Evolutionary conservation across 1,284 basidiomycete genomes (phyloP), one percentile per base, ranked within the genome.

Genomic region (Ustilago loliicola): DNA sequence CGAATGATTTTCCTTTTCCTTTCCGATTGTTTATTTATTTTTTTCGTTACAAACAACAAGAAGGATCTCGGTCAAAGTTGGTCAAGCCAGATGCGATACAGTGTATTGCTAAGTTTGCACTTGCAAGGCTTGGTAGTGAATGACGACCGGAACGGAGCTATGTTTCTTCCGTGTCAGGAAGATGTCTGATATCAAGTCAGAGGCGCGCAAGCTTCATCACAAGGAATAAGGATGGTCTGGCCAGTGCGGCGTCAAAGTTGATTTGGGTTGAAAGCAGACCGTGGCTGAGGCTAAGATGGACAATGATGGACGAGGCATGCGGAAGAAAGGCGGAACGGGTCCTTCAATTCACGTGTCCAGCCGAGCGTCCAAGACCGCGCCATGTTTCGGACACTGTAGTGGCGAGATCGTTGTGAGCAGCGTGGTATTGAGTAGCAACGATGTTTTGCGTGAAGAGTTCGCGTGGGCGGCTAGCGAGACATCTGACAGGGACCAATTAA

Each of bases 391-490:
- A 30, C 48, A 54, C 17, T 1, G 6, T 17, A 8, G 54, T 29
- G 54, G 36, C 23, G 21, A n/a, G 34, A 19, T 21, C 7, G 17
- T 27, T n/a, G 17, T 27, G 51, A 52, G 25, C n/a, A 5, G 5
- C 8, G 4, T n/a, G 23, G 48, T 5, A 51, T 25, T 51, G 25
- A 23, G 25, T 3, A 5, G 30, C 17, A 21, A 34, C 9, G n/a
- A 34, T 38, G 36, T 34, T 23, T 42, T 45, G 3, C 34, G 60
- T 10, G n/a, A 25, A 23, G 38, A 11, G 23, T 19, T n/a, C 30
- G 58, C 34, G 5, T 29, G 6, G 53, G 61, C 66, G 61, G 66
- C 61, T 69, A 63, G 45, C 61, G 61, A 69, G 55, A 51, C 56
- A 52, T 51, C 36, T 63, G 65, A 67, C 64, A 66, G 50, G 38